phyloP scores from a whole-genome alignment of 208 protist species.

The Trypanosoma scelopori region DNA sequence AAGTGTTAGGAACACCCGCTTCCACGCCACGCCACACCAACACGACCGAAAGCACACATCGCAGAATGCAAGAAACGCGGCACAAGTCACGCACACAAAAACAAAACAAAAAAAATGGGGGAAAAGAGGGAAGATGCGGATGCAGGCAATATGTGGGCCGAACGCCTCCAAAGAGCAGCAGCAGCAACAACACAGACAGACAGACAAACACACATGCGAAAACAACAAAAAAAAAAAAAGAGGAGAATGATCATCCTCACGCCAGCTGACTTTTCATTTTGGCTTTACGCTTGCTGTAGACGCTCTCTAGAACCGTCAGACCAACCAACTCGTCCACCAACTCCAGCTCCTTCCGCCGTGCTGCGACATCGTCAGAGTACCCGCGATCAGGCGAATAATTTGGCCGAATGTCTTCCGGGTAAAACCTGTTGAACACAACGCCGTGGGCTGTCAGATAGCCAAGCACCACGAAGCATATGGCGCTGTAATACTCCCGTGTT shows the following conservation, averaged over 20 bases:
- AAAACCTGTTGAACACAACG: slow-evolving; percentile 81
- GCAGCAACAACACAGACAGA: too few species aligned
- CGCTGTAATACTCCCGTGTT: slow-evolving; percentile 83
- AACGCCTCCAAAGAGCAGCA: neutral
- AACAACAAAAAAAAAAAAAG: slow-evolving; percentile 3
- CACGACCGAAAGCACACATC: too few species aligned
- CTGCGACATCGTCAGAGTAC: slow-evolving; percentile 83
- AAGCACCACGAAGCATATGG: slow-evolving; percentile 64
- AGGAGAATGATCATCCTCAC: neutral
- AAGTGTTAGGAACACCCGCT: too few species aligned
- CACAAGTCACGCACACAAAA: too few species aligned
- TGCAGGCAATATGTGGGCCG: neutral
- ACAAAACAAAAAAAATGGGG: too few species aligned
- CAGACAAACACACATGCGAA: too few species aligned
- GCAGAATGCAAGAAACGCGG: too few species aligned
- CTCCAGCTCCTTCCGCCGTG: slow-evolving; percentile 55
- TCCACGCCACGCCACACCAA: too few species aligned
- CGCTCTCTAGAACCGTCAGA: slow-evolving; percentile 69
- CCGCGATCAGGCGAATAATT: slow-evolving; percentile 81
- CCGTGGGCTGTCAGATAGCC: slow-evolving; percentile 78
- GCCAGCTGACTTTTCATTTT: slow-evolving; percentile 34
- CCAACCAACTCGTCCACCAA: slow-evolving; percentile 81
- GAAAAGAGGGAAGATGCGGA: too few species aligned
- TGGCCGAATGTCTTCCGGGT: slow-evolving; percentile 73
- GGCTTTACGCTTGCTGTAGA: slow-evolving; percentile 79